Evolutionary conservation across 805 yeast genomes (phyloP).

Genomic region (Dipodascus albidus): DNA sequence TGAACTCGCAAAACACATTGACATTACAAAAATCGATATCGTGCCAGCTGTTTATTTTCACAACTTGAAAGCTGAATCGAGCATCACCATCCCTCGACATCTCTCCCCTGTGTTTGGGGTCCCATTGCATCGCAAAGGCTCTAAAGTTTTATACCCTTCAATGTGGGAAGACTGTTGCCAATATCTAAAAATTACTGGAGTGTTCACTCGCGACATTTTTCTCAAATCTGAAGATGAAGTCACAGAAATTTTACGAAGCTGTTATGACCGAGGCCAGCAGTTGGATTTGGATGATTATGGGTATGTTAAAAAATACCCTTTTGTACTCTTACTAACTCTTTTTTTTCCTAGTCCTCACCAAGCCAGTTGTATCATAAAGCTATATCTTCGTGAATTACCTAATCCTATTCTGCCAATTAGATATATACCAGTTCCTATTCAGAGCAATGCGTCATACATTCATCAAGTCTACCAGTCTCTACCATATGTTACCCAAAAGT

Average conservation of each 20-base stretch:
- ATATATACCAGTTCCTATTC: constrained; percentile 40
- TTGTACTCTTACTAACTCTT: neutral
- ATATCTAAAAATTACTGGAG: constrained; percentile 10
- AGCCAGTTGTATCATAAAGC: constrained; percentile 33
- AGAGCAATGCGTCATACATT: constrained; percentile 34
- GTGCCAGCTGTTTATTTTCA: constrained; percentile 64
- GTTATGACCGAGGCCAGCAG: constrained; percentile 37
- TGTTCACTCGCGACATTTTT: constrained; percentile 10
- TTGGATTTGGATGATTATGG: constrained; percentile 47
- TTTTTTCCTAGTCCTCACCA: constrained; percentile 29
- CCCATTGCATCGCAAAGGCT: constrained; percentile 21
- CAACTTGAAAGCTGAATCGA: constrained; percentile 43
- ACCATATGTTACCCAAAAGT: constrained; percentile 14
- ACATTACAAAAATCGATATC: constrained; percentile 65
- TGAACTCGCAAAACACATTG: constrained; percentile 50
- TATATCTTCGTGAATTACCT: constrained; percentile 41
- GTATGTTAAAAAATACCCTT: neutral
- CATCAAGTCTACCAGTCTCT: constrained; percentile 17
- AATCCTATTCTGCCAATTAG: constrained; percentile 42
- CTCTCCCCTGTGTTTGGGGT: constrained; percentile 23
- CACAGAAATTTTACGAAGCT: constrained; percentile 20
- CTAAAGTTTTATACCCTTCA: constrained; percentile 16
- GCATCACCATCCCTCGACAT: constrained; percentile 38
- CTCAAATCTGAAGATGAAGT: constrained; percentile 8
- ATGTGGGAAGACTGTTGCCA: constrained; percentile 24